Base-by-base conservation (phyloP, 192 early-diverging fungal genomes). In the Coemansia sp. region DNA sequence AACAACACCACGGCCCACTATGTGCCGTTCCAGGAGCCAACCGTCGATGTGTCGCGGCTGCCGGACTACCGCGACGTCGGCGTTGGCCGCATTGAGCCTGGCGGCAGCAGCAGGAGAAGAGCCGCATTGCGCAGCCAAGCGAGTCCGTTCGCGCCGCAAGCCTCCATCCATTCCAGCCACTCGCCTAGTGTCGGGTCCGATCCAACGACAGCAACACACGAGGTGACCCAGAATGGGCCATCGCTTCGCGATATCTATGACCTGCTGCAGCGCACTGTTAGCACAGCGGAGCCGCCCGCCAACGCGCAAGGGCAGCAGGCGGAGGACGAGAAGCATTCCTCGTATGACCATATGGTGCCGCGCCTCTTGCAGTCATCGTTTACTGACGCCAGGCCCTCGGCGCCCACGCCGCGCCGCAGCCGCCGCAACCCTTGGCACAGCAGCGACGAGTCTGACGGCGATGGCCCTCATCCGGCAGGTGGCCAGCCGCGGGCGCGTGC, bases 21-120 rank as follows among this genome's bases (percentile, higher is more conserved):
- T 36, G 66, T 75, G 70, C 81, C 81, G 57, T 83, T 83, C 60
- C 81, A 83, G 64, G 81, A 83, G 7, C 81, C 81, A 4, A 83
- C 81, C 0, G 73, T 83, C 5, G 81, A 83, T 26, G 49, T 83
- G 6, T 58, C 48, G 33, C 59, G 68, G 39, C 48, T 83, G 66
- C 72, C 72, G 5, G 26, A 53, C 6, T 83, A 78, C 51, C 59
- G 60, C 8, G 59, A 67, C 6, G 63, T 83, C 4, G 69, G 59
- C n/a, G 62, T 79, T 24, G 65, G 56, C 36, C 55, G 33, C 43
- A 20, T 16, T 2, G 49, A 12, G 49, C 6, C 49, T 24, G 23
- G 20, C 49, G 21, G 12, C 44, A 18, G 9, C 39, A 1, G 6
- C 0, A 41, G 12, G 5, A 41, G 9, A 46, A 18, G 14, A 18